phyloP scores from a whole-genome alignment of 148 eudicot genomes.

The Rheum nobile region DNA sequence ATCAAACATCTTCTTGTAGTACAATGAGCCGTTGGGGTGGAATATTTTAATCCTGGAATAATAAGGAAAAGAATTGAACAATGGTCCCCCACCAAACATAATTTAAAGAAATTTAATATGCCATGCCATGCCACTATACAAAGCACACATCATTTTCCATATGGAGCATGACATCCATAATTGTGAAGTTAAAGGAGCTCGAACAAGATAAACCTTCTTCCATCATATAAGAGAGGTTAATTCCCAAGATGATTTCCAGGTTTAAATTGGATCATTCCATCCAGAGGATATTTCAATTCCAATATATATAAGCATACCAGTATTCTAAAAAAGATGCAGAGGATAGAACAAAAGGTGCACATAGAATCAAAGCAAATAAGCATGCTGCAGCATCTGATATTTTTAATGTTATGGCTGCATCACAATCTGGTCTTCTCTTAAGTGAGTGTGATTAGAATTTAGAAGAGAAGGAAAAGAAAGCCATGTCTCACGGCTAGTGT shows the following conservation, averaged over 20 bases:
- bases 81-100: background rate
- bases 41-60: conserved; percentile 79
- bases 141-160: background rate
- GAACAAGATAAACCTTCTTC: background rate
- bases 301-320: background rate
- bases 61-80: background rate
- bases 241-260: background rate
- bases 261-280: background rate
- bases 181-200: background rate
- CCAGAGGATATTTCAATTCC: background rate
- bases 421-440: background rate
- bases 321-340: background rate
- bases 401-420: background rate
- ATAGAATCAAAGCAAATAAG: background rate
- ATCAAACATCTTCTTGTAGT: conserved; percentile 79
- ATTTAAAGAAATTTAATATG: background rate
- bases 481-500: background rate
- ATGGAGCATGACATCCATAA: background rate
- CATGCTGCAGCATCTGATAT: background rate
- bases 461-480: background rate
- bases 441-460: background rate
- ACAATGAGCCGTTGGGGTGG: conserved; percentile 71
- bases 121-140: background rate
- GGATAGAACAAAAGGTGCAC: background rate
- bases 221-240: background rate